Evolutionary conservation across 1,284 basidiomycete genomes (phyloP).

Genomic region (Tetrapyrgos nigripes): DNA sequence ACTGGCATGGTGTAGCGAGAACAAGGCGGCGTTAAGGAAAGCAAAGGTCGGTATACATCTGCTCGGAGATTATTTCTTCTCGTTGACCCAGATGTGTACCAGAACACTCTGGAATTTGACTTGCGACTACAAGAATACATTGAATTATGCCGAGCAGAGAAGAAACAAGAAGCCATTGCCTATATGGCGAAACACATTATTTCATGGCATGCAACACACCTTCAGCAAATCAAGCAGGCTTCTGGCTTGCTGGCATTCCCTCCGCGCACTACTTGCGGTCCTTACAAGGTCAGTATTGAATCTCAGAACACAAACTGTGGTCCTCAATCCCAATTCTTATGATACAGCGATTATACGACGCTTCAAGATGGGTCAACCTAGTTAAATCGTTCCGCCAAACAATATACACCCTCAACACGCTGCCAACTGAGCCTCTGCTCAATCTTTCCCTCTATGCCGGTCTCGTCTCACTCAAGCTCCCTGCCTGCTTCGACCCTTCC

Average conservation of each 20-base stretch:
- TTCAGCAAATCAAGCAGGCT: conserved; percentile 78
- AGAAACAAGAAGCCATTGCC: conserved; percentile 79
- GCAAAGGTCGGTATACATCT: conserved; percentile 66
- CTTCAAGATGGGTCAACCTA: conserved; percentile 76
- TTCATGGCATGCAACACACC: conserved; percentile 83
- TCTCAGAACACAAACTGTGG: not conserved
- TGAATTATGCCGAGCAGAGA: conserved; percentile 81
- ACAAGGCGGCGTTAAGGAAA: conserved; percentile 91
- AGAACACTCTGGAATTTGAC: conserved; percentile 96
- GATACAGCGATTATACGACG: conserved; percentile 84
- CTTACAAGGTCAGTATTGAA: conserved; percentile 63
- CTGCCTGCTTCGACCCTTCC: conserved; percentile 68
- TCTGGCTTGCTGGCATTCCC: conserved; percentile 80
- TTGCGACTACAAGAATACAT: conserved; percentile 96
- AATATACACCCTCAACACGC: conserved; percentile 84
- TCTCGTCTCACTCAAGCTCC: conserved; percentile 85
- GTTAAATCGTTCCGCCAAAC: conserved; percentile 82
- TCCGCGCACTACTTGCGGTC: conserved; percentile 67
- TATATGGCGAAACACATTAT: conserved; percentile 87
- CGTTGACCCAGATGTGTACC: conserved; percentile 15
- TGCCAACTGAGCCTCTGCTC: conserved; percentile 87
- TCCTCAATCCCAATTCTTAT: not conserved
- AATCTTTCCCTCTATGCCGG: conserved; percentile 90
- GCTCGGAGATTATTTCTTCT: not conserved
- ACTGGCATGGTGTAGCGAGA: conserved; percentile 95